Evolutionary conservation across 768 basidiomycete species (phyloP).

Genomic region (Calocybe indica): DNA sequence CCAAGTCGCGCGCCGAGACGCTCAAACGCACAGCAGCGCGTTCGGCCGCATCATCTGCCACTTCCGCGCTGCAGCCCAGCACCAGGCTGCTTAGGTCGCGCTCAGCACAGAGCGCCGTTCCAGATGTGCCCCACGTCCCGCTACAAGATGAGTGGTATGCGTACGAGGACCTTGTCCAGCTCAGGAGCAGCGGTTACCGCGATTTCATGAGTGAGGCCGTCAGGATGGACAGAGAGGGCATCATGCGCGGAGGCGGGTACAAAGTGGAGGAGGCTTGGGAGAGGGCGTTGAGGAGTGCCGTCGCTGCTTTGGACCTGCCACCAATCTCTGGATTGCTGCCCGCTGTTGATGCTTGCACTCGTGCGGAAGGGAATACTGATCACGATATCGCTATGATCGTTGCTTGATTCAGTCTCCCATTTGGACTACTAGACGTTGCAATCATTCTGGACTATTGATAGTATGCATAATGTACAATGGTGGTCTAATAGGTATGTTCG

Average conservation of each 20-base stretch:
- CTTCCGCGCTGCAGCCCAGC: constrained; percentile 38
- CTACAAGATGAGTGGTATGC: constrained; percentile 72
- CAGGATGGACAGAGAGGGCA: constrained; percentile 67
- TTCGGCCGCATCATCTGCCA: constrained; percentile 37
- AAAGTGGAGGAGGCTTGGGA: constrained; percentile 81
- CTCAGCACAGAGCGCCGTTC: constrained; percentile 59
- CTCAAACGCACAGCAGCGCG: constrained; percentile 57
- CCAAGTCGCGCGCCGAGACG: constrained; percentile 60
- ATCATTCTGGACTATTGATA: too few species aligned
- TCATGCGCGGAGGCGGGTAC: constrained; percentile 83
- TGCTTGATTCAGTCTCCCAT: too few species aligned
- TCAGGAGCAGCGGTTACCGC: constrained; percentile 53
- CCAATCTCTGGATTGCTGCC: constrained; percentile 33
- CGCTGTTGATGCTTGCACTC: too few species aligned
- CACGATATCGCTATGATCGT: too few species aligned
- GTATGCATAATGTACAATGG: too few species aligned
- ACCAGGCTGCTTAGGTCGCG: constrained; percentile 53
- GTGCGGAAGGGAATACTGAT: too few species aligned
- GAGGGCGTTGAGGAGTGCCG: constrained; percentile 66
- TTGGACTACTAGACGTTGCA: too few species aligned
- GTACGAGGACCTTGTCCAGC: constrained; percentile 61
- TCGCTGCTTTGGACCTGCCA: constrained; percentile 64
- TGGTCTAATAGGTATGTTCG: too few species aligned
- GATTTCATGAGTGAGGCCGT: constrained; percentile 76
- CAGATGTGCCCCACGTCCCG: constrained; percentile 77